Evolutionary conservation across 2,329 filamentous ascomycete genomes (phyloP), one percentile per base, ranked within the genome.

Genomic region (Phialocephala sp.): DNA sequence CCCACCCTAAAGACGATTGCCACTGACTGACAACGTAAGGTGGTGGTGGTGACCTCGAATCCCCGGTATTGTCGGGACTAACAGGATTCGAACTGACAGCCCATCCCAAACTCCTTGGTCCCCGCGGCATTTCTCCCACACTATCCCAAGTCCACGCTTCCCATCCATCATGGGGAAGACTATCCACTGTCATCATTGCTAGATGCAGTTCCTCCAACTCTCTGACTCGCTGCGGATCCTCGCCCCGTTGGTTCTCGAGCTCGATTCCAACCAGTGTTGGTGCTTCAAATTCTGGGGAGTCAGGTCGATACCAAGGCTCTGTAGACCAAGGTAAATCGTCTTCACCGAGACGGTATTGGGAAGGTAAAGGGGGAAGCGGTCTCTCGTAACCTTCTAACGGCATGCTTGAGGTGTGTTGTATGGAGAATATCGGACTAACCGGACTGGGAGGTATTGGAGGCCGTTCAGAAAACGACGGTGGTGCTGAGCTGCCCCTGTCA

Each of bases 181-280:
- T 75, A 66, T 74, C 74, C 32, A 76, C 73, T 8, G 74, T 75
- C 74, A 76, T 75, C 74, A 76, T 75, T 8, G 74, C 74, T 50
- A 72, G 72, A 37, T 75, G 73, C 43, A 76, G 60, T 15, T 70
- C 64, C 55, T 71, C 73, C 50, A 76, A 39, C 12, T 76, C 73
- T 52, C 69, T 65, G 20, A 72, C 70, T 15, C 72, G 63, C 41
- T 71, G 69, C 22, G 74, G 72, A 62, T 76, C 74, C 57, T 76
- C 74, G 2, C 60, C 60, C 12, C 71, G 70, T 58, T 60, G 50
- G 41, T 66, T 66, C 24, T 73, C 69, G 4, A 59, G 39, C 54
- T 72, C 67, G 15, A 64, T 66, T 11, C 52, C 66, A 24, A 65
- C 47, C 36, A 66, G 58, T 4, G 59, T 61, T 14, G 66, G 57